Evolutionary conservation across 2,329 filamentous ascomycete genomes (phyloP).

Genomic region (Phyllosticta capitalensis): DNA sequence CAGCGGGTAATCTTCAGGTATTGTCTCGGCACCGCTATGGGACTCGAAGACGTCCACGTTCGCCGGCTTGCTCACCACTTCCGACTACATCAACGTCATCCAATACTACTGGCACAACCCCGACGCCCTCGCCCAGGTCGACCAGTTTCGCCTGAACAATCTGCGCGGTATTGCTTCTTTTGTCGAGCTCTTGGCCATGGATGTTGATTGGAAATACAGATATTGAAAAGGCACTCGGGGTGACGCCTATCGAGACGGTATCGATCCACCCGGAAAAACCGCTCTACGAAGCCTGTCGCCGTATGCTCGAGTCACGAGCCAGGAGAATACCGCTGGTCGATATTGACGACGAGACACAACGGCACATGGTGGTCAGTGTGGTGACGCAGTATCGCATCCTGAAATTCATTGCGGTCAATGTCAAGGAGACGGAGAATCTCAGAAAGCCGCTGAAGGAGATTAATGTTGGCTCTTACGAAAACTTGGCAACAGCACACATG

Average conservation of each 20-base stretch:
- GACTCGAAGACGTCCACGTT: constrained; percentile 89
- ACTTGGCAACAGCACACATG: constrained; percentile 78
- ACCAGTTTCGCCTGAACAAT: constrained; percentile 87
- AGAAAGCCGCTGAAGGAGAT: constrained; percentile 82
- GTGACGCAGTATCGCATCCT: constrained; percentile 97
- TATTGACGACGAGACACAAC: constrained; percentile 83
- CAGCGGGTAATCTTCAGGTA: constrained; percentile 49
- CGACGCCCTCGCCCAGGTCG: constrained; percentile 77
- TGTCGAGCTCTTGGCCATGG: too few species aligned
- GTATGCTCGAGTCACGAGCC: constrained; percentile 88
- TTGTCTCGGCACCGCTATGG: constrained; percentile 95
- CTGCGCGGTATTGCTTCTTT: constrained; percentile 59
- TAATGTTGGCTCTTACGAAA: constrained; percentile 71
- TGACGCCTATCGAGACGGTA: constrained; percentile 82
- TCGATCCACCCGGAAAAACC: constrained; percentile 88
- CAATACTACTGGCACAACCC: constrained; percentile 99
- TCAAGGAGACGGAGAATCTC: constrained; percentile 75
- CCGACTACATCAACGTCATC: constrained; percentile 97
- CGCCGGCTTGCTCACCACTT: constrained; percentile 86
- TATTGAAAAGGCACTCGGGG: constrained; percentile 88
- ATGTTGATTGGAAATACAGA: constrained; percentile 44
- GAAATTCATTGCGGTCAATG: constrained; percentile 97
- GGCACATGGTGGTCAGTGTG: constrained; percentile 89
- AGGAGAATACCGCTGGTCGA: constrained; percentile 91
- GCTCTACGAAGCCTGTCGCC: constrained; percentile 87